Evolutionary conservation across 2,329 filamentous ascomycete genomes (phyloP), one percentile per base, ranked within the genome.

Genomic region (Penicillium rolfsii): DNA sequence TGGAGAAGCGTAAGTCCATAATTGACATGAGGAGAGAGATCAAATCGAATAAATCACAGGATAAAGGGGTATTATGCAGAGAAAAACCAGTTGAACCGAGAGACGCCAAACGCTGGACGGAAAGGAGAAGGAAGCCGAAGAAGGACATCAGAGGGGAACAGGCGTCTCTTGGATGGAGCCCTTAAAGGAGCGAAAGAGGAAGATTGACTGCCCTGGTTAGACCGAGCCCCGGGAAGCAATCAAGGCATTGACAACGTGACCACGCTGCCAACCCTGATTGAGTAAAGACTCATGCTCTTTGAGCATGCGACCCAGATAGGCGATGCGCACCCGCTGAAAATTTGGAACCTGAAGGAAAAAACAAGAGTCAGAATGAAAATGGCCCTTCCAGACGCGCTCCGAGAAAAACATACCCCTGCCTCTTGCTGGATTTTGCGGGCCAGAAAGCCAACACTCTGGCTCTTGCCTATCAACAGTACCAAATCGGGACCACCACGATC

Each of bases 221-320:
- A 62, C 35, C 11, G 67, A 62, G 45, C 58, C 58, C 6, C 64
- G 66, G 5, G 66, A 45, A 33, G 80, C 88, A 56, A 95, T 85
- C 60, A 95, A 81, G 24, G 89, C 92, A 73, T 93, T 95, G 57
- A 96, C 79, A 36, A 95, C 81, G 71, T 95, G 85, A 38, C 87
- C 90, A 62, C 85, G 82, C 68, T 87, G 85, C 90, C 91, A 97
- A 52, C 89, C 90, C 68, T 95, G 89, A 3, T 84, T 83, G 48
- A 81, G 76, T 19, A 97, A 76, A 0, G 88, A 83, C 22, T 85
- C 74, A 57, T 83, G 82, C 65, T 94, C 91, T 65, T 88, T 87
- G 49, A 97, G 83, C 54, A 93, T 85, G 73, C 88, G 91, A 67
- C 93, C 93, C 76, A 95, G 84, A 74, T 96, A 96, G 22, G 87